Percentiles rank a stretch among this genome's conserved stretches.
phyloP scores from a whole-genome alignment of 2,329 filamentous ascomycete genomes.

The Phyllosticta citrichinensis region DNA sequence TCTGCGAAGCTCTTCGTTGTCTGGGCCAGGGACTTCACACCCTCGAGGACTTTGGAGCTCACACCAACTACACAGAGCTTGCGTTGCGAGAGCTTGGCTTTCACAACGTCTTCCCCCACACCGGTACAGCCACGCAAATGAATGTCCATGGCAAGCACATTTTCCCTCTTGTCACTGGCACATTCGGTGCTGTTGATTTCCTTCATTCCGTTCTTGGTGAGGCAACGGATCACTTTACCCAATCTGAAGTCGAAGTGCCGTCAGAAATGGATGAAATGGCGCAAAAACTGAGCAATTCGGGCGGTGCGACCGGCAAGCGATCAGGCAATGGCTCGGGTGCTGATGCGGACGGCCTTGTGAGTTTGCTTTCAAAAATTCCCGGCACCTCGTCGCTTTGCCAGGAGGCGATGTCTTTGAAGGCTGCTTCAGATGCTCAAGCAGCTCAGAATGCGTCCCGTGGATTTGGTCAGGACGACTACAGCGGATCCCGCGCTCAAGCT shows the following conservation, averaged over 20 bases:
- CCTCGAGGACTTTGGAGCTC: constrained; percentile 45
- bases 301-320: constrained; percentile 21
- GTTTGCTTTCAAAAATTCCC: constrained; percentile 66
- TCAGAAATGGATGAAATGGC: constrained; percentile 38
- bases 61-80: constrained; percentile 46
- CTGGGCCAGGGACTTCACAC: constrained; percentile 45
- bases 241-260: constrained; percentile 26
- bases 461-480: constrained; percentile 34
- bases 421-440: constrained; percentile 38
- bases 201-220: constrained; percentile 42
- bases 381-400: constrained; percentile 37
- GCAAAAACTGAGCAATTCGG: constrained; percentile 32
- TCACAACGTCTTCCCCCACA: constrained; percentile 42
- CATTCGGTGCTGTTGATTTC: constrained; percentile 44
- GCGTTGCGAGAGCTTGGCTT: constrained; percentile 43
- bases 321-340: constrained; percentile 22
- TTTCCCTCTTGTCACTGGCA: constrained; percentile 44
- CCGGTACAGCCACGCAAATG: constrained; percentile 36
- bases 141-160: constrained; percentile 38
- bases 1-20: constrained; percentile 40
- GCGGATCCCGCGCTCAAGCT: constrained; percentile 23
- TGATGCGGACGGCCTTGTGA: constrained; percentile 45
- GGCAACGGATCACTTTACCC: constrained; percentile 39
- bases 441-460: constrained; percentile 22
- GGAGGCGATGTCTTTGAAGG: constrained; percentile 38